Conservation (phyloP, 306 rosid species). For the Cicer judaicum region DNA sequence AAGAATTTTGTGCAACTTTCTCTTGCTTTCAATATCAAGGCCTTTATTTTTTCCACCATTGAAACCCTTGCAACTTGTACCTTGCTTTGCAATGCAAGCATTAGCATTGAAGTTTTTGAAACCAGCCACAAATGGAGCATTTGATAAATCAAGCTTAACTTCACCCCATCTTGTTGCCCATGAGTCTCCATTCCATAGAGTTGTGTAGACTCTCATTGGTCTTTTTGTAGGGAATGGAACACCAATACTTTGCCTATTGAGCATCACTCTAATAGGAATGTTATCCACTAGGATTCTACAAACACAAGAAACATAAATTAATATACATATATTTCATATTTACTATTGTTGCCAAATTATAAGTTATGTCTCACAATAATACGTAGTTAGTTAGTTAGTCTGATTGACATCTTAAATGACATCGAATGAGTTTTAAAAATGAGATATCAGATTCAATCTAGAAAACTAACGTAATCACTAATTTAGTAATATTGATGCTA, state of each 20-base stretch:
- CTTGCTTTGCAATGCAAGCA: conserved; percentile 42
- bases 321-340: neutral
- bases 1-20: conserved; percentile 15
- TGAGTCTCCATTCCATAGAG: neutral
- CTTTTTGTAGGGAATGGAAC: conserved; percentile 52
- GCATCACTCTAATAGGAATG: conserved; percentile 52
- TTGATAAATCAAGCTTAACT: conserved; percentile 49
- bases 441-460: too few relatives aligned
- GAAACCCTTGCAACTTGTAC: conserved; percentile 34
- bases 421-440: too few relatives aligned
- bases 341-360: neutral
- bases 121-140: conserved; percentile 55
- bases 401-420: too few relatives aligned
- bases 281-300: conserved; percentile 52
- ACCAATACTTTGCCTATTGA: conserved; percentile 46
- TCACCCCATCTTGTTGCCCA: neutral
- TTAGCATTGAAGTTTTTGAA: conserved; percentile 44
- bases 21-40: conserved; percentile 31
- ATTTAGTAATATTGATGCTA: too few relatives aligned
- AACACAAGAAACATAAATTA: neutral
- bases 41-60: neutral
- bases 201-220: conserved; percentile 49
- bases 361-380: too few relatives aligned
- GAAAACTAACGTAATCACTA: too few relatives aligned
- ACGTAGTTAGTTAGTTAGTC: too few relatives aligned